These are phyloP conservation scores for Elsinoe necatrix DNA, from an alignment of 2,329 filamentous ascomycete species.

Conservation along the genomic window DNA sequence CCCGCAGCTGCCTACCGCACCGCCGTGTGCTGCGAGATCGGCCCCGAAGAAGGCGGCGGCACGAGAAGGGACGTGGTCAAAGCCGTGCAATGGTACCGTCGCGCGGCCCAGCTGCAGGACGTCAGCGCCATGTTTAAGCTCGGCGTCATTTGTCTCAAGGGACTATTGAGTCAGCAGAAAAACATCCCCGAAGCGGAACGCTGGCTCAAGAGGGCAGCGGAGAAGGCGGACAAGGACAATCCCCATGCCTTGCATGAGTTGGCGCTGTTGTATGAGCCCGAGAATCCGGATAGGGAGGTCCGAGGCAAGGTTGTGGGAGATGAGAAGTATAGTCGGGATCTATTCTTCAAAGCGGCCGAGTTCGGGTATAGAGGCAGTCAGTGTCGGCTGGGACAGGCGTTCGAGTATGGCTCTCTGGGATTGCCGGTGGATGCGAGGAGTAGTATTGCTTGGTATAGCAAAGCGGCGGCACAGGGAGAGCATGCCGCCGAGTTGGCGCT, in stretches of 20 bases:
- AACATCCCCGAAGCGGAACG: constrained; percentile 79
- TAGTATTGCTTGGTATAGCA: constrained; percentile 90
- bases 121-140: constrained; percentile 97
- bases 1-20: constrained; percentile 83
- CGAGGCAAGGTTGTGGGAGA: constrained; percentile 73
- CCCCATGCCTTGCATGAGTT: constrained; percentile 93
- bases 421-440: constrained; percentile 73
- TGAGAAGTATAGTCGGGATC: constrained; percentile 66
- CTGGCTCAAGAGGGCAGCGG: constrained; percentile 89
- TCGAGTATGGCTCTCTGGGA: constrained; percentile 79
- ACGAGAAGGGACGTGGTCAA: constrained; percentile 86
- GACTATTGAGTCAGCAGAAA: constrained; percentile 74
- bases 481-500: constrained; percentile 71
- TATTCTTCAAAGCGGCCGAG: constrained; percentile 79
- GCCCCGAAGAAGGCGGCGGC: constrained; percentile 85
- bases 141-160: constrained; percentile 91
- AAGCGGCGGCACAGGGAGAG: constrained; percentile 83
- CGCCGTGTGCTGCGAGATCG: constrained; percentile 94
- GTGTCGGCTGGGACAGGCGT: constrained; percentile 77
- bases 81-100: constrained; percentile 96
- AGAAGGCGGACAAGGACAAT: constrained; percentile 79
- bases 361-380: constrained; percentile 94
- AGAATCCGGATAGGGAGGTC: constrained; percentile 41
- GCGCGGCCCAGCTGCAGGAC: constrained; percentile 81
- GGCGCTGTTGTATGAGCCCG: constrained; percentile 54